A percentile compares a stretch with the other conserved stretches of the same genome.
Conservation (phyloP, 2,329 filamentous ascomycete species). For the Penicillium sp. region DNA sequence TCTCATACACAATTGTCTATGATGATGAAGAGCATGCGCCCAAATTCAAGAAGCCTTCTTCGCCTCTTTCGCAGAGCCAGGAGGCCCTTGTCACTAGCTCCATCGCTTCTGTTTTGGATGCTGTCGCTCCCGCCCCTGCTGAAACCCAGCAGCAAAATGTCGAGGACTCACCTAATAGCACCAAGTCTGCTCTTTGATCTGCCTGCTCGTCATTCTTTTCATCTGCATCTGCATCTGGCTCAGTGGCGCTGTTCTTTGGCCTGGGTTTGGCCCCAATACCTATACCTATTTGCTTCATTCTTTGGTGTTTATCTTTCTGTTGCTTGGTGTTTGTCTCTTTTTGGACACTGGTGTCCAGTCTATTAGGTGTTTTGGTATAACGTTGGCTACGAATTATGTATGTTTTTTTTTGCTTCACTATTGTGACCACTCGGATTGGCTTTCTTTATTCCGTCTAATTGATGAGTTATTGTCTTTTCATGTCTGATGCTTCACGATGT, state of each 20-base stretch:
- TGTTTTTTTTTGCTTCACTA: neutral
- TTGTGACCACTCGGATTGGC: constrained; percentile 1
- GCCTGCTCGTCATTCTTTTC: neutral
- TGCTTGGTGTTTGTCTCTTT: constrained; percentile 3
- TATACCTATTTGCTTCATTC: constrained; percentile 3
- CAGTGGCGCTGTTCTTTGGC: constrained; percentile 13
- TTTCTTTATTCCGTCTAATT: constrained; percentile 9
- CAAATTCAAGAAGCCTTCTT: constrained; percentile 18
- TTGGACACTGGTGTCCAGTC: constrained; percentile 6
- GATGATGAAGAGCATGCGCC: constrained; percentile 52
- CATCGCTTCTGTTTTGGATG: constrained; percentile 29
- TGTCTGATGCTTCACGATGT: constrained; percentile 19
- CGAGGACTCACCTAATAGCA: constrained; percentile 49
- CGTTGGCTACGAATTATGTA: constrained; percentile 2
- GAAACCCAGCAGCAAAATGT: constrained; percentile 51
- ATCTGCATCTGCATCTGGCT: constrained; percentile 22
- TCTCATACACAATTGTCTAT: constrained; percentile 62
- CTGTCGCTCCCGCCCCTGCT: constrained; percentile 31
- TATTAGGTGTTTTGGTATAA: constrained; percentile 4
- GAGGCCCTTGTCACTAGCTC: constrained; percentile 22
- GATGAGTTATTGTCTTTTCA: constrained; percentile 8
- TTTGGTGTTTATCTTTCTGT: constrained; percentile 1
- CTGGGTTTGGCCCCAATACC: neutral
- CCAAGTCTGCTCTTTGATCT: constrained; percentile 1
- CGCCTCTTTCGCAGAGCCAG: constrained; percentile 6